Evolutionary conservation across 106 monocot genomes (phyloP), one percentile per base, ranked within the genome.

Genomic region (Dendrobium catenatum): DNA sequence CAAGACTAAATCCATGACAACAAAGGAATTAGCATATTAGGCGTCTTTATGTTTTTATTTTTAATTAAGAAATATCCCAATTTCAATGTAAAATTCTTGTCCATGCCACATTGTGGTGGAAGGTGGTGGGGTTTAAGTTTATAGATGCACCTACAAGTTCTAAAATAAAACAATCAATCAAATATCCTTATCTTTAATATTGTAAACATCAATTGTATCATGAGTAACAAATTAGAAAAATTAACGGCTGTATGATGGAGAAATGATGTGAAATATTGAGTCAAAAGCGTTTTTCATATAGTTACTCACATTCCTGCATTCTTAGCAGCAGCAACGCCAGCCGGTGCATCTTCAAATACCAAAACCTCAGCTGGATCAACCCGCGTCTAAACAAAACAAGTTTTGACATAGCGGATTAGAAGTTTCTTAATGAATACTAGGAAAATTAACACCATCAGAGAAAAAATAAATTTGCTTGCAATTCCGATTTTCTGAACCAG

Each of bases 281-380:
- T 22, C n/a, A 9, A 44, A 41, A 58, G 9, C 8, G 37, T 40
- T 37, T 37, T 40, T 40, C 16, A 70, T 70, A 70, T 70, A 37
- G 9, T 33, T 77, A 83, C 94, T 95, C 77, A 95, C 94, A 95
- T 92, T 24, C 89, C 83, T 2, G 91, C 93, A 83, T 78, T 85
- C 56, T 91, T 94, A 70, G 91, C 93, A 56, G 93, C 93, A 67
- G 88, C 78, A 81, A 91, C 91, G 56, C 93, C 93, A 77, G 85
- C 75, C 26, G 93, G 92, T 72, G 92, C 89, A 88, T 92, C 92
- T 80, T 92, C 93, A 77, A 94, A 94, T 44, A 94, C 93, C 64
- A 94, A 77, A 80, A 89, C 31, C n/a, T 89, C 84, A 37, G 79
- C 80, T 54, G 89, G 84, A 78, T 91, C 85, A 68, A 88, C 85